These are phyloP conservation scores for Skeletonema costatum DNA, from an alignment of 108 stramenopile species.

Conservation along the genomic window DNA sequence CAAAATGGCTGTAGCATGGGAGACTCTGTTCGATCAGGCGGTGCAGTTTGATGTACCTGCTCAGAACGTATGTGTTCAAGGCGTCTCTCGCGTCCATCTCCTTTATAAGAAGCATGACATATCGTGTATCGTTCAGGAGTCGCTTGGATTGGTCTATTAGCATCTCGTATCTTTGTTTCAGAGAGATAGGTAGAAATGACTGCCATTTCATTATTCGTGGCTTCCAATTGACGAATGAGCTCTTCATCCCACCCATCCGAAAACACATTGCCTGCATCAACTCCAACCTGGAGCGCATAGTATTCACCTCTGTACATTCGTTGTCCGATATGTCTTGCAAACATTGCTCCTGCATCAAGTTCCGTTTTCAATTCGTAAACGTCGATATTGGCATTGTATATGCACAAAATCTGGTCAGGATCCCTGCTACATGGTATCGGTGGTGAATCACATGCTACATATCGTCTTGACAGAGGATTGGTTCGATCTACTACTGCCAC, in stretches of 20 bases:
- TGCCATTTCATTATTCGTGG: slow-evolving; percentile 65
- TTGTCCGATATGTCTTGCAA: slow-evolving; percentile 67
- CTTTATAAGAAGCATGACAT: slow-evolving; percentile 54
- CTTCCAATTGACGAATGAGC: slow-evolving; percentile 54
- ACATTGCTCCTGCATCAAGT: slow-evolving; percentile 63
- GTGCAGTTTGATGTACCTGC: slow-evolving; percentile 38
- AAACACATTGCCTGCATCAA: slow-evolving; percentile 65
- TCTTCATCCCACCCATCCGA: slow-evolving; percentile 60
- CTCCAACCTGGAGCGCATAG: slow-evolving; percentile 68
- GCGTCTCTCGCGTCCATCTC: slow-evolving; percentile 15
- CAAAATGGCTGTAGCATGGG: slow-evolving; percentile 79
- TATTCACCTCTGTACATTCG: slow-evolving; percentile 83
- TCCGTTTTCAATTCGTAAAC: slow-evolving; percentile 54
- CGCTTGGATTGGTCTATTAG: not conserved
- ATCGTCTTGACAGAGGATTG: slow-evolving; percentile 28
- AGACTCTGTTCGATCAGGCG: slow-evolving; percentile 6
- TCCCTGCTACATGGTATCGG: slow-evolving; percentile 41
- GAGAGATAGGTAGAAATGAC: slow-evolving; percentile 59
- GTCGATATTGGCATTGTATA: slow-evolving; percentile 50
- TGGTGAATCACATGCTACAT: slow-evolving; percentile 25
- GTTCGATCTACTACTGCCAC: slow-evolving; percentile 59
- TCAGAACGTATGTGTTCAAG: slow-evolving; percentile 31
- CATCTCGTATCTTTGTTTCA: slow-evolving; percentile 31
- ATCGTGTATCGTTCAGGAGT: slow-evolving; percentile 35
- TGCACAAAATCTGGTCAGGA: slow-evolving; percentile 55